Conservation (phyloP, 176 grass and related monocot species). For the Secale cereale region DNA sequence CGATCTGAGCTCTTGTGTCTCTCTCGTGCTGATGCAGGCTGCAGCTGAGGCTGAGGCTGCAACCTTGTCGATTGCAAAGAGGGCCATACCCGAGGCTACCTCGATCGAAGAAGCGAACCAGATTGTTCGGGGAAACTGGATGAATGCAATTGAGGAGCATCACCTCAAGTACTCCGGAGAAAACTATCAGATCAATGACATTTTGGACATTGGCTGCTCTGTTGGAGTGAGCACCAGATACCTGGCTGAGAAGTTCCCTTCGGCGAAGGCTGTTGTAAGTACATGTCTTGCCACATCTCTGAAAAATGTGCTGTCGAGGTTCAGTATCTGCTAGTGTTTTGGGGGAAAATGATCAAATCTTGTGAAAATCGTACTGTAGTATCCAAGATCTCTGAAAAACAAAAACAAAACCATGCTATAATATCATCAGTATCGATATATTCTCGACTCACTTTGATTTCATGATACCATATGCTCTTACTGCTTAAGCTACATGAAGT, state of each 20-base stretch:
- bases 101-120: slow-evolving; percentile 59
- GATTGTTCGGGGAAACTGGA: slow-evolving; percentile 66
- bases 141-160: slow-evolving; percentile 65
- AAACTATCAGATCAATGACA: slow-evolving; percentile 49
- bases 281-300: not conserved
- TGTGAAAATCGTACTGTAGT: not conserved
- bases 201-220: slow-evolving; percentile 87
- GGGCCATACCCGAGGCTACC: slow-evolving; percentile 67
- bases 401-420: not conserved
- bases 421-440: not conserved
- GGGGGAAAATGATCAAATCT: not conserved
- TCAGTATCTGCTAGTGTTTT: not conserved
- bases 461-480: not conserved
- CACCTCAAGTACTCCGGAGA: slow-evolving; percentile 41
- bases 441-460: not conserved
- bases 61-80: slow-evolving; percentile 83
- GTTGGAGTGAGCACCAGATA: slow-evolving; percentile 79
- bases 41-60: slow-evolving; percentile 85
- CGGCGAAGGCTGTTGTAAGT: slow-evolving; percentile 65
- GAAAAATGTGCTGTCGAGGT: not conserved
- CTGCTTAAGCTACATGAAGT: not conserved
- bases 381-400: not conserved
- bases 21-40: slow-evolving; percentile 41
- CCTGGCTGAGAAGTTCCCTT: slow-evolving; percentile 71
- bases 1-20: not conserved